Base-by-base conservation (phyloP, 129 eudicot genomes). In the Pittosporum tobira region DNA sequence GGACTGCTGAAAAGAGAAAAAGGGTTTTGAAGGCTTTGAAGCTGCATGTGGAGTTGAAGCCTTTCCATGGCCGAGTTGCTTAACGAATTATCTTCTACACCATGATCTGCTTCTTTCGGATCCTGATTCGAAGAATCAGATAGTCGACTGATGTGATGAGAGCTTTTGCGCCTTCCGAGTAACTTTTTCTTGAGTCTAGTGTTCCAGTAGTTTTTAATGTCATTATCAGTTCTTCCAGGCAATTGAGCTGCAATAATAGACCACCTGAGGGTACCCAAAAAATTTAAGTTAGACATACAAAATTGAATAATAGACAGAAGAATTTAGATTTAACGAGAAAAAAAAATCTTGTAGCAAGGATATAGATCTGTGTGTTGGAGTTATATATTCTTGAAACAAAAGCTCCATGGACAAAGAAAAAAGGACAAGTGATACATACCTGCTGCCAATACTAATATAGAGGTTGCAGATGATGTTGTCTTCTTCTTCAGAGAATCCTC, bases 401-500 rank as follows among this genome's bases (percentile, higher is more conserved):
- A 57, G 68, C 60, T 25, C 64, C 58, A 71, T 44, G 45, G 77
- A 77, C 84, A 84, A 74, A 10, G 51, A 61, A 61, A 73, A 56
- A 64, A 85, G 53, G 86, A 85, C 95, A 81, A 79, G 31, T 56
- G 6, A 63, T 14, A 29, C 12, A 47, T 66, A 84, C 95, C 95
- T 86, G 90, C 95, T 81, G 34, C 95, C 91, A 34, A 87, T 87
- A 71, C 93, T 87, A 57, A 87, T 87, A 73, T 83, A 87, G 81
- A 87, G 96, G 81, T 71, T 82, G 79, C 88, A 87, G 21, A 87
- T 87, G 71, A 82, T 83, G 64, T 83, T 82, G 81, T 87, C 96
- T 80, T 87, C 96, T 77, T 87, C 96, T 73, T 87, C 96, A 48
- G 88, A 77, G 77, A 87, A 87, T 67, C 93, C 96, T 8, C 96